These are phyloP conservation scores for Austroboletus olivaceoglutinosus DNA, from an alignment of 1,284 basidiomycete genomes.

Conservation along the genomic window DNA sequence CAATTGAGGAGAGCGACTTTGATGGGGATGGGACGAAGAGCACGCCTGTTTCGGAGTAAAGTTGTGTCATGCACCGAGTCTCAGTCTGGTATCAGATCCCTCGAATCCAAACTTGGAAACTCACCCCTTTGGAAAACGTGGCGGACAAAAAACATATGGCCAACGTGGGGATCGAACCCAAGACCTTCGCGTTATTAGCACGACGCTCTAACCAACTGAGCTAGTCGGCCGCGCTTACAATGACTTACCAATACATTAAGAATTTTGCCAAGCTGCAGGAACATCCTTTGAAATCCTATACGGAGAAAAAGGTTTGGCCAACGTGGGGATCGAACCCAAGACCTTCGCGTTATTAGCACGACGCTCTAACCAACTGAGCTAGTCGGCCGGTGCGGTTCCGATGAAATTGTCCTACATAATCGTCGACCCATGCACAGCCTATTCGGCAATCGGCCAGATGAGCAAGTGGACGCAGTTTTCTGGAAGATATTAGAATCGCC, in stretches of 20 bases:
- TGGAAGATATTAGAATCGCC: too few relatives aligned
- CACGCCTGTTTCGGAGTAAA: not conserved
- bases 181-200: slow-evolving; percentile 35
- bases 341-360: slow-evolving; percentile 19
- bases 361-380: not conserved
- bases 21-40: not conserved
- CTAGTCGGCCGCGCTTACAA: slow-evolving; percentile 22
- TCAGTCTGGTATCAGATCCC: slow-evolving; percentile 20
- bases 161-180: slow-evolving; percentile 37
- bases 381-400: not conserved
- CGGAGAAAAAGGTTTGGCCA: slow-evolving; percentile 5
- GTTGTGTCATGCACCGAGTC: not conserved
- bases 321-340: slow-evolving; percentile 30
- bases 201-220: slow-evolving; percentile 32
- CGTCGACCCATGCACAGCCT: too few relatives aligned
- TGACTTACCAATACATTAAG: too few relatives aligned
- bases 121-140: not conserved
- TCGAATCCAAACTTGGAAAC: slow-evolving; percentile 16
- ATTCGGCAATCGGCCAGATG: not conserved
- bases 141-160: slow-evolving; percentile 11
- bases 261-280: too few relatives aligned
- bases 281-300: too few relatives aligned
- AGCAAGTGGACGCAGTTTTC: too few relatives aligned
- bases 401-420: not conserved
- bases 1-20: slow-evolving; percentile 6